Base-by-base conservation (phyloP, 331 rosid genomes). In the Ulmus americana region DNA sequence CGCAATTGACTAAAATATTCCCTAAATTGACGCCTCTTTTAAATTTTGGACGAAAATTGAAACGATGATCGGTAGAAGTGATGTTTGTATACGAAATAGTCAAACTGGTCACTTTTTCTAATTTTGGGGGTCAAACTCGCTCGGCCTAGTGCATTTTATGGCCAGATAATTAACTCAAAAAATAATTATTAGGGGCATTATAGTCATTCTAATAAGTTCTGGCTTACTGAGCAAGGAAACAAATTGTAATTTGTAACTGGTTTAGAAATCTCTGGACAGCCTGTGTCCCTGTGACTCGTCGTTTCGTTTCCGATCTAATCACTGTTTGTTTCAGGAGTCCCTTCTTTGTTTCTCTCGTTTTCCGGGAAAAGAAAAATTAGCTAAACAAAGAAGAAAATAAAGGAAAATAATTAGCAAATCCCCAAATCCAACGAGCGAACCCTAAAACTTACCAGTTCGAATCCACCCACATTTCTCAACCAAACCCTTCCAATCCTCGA, bases 331-430 rank as follows among this genome's bases (percentile, higher is more conserved):
- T 28, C 35, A 0, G 2, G 35, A 28, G 35, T 40, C 59, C 11
- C n/a, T 56, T 62, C 41, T 44, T 60, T 61, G 7, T 64, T 64
- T 48, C 59, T 8, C 49, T 13, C 69, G 11, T 20, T 52, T 52
- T 65, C 61, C 51, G 61, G 61, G 61, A 65, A 13, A 63, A 16
- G 15, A 11, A 14, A 43, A 15, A 43, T 4, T 5, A 4, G 5
- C n/a, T 5, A 58, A 39, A 58, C 6, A 7, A 58, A 13, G 8
- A 18, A 61, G 35, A 8, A 16, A 6, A 14, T 6, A 9, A 8
- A 43, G 11, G 12, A 60, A 18, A 42, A 13, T 13, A 14, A 18
- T 39, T 0, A 5, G 42, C 42, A 39, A 47, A 39, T 8, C 12
- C 46, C 57, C 18, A 14, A 15, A 6, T 3, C 10, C 6, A n/a